phyloP scores from a whole-genome alignment of 192 early-diverging fungal species.

The Backusella liffmaniae region DNA sequence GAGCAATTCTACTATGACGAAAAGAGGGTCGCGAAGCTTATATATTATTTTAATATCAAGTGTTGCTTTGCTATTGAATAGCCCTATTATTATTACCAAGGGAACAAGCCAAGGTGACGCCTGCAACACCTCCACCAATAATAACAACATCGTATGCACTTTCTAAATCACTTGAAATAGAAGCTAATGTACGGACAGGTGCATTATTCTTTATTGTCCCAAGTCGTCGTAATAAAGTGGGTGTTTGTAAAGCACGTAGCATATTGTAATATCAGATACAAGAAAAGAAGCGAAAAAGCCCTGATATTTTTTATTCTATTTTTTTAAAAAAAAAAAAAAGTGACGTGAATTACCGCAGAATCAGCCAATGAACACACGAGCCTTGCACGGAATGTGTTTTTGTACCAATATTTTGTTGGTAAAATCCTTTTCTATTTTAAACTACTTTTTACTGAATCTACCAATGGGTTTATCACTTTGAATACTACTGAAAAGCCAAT shows the following conservation, averaged over 20 bases:
- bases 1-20: slow-evolving; percentile 56
- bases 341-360: too few species aligned
- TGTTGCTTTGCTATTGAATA: too few species aligned
- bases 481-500: too few species aligned
- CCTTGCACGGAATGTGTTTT: too few species aligned
- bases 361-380: too few species aligned
- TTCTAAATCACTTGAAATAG: background rate
- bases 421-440: too few species aligned
- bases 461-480: too few species aligned
- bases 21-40: slow-evolving; percentile 22
- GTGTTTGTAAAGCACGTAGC: background rate
- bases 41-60: background rate
- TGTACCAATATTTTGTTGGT: too few species aligned
- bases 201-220: background rate
- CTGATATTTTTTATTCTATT: background rate
- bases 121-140: slow-evolving; percentile 89
- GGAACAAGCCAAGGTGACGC: slow-evolving; percentile 79
- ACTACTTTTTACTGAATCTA: too few species aligned
- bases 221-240: background rate
- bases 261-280: background rate
- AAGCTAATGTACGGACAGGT: background rate
- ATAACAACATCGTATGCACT: slow-evolving; percentile 76
- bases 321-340: too few species aligned
- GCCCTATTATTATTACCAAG: slow-evolving; percentile 48
- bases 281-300: background rate